These are phyloP conservation scores for Pleurostoma richardsiae DNA, from an alignment of 2,329 filamentous ascomycete genomes.

Conservation along the genomic window DNA sequence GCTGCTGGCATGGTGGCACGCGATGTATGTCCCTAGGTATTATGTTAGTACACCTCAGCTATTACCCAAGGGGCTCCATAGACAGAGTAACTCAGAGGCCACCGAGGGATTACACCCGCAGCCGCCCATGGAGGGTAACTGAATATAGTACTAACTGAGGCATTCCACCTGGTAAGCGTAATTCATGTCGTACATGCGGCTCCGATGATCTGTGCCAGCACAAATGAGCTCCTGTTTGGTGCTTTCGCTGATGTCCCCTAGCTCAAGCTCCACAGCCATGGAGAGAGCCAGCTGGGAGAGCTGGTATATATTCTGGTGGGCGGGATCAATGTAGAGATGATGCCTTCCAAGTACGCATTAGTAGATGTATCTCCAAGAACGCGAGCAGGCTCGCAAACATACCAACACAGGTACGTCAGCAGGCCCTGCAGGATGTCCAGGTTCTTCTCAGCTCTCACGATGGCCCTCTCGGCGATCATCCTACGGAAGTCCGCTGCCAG, in stretches of 20 bases:
- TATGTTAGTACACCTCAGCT: conserved; percentile 9
- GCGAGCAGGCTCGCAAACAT: neutral
- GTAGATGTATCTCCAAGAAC: neutral
- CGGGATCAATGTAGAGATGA: conserved; percentile 10
- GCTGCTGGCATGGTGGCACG: conserved; percentile 12
- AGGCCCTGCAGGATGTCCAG: neutral
- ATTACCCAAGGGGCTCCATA: neutral
- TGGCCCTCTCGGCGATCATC: conserved; percentile 10
- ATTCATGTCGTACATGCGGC: neutral
- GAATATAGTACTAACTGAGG: neutral
- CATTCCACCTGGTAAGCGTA: neutral
- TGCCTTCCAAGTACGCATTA: conserved; percentile 6
- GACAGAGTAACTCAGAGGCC: too few relatives aligned
- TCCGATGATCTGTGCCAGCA: neutral
- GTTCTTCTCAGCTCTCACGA: conserved; percentile 8
- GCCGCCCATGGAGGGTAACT: too few relatives aligned
- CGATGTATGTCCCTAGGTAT: conserved; percentile 9
- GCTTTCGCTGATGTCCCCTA: neutral
- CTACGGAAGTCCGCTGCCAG: neutral
- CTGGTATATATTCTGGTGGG: conserved; percentile 13
- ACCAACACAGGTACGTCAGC: neutral
- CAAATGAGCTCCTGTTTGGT: neutral
- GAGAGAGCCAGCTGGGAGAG: conserved; percentile 13
- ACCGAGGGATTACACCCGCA: too few relatives aligned
- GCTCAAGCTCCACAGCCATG: conserved; percentile 12